Evolutionary conservation across 2,329 filamentous ascomycete species (phyloP), one percentile per base, ranked within the genome.

Genomic region (Lizonia empirigonia): DNA sequence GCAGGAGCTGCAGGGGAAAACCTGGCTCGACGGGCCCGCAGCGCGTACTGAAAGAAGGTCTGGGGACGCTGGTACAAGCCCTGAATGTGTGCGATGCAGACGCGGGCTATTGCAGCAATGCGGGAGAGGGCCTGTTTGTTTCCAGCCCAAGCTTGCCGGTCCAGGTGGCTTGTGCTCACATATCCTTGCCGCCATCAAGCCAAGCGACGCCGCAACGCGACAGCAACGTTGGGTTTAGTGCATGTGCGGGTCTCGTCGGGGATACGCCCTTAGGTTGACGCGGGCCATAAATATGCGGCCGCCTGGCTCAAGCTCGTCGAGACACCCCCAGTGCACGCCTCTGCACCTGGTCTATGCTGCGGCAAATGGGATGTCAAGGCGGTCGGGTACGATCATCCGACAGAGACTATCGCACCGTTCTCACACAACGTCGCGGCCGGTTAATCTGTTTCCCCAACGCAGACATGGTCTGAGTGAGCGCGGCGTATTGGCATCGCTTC

Each of bases 41-140:
- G 67, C 61, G 64, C 62, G 64, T 71, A 72, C 69, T 71, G 67
- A 71, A 59, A 64, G 60, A 51, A 59, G 60, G 61, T 59, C 59
- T 63, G 55, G 65, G 64, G 63, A 61, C 57, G 58, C 54, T 59
- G 60, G 55, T 65, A 64, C 60, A 60, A 61, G 62, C 61, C 64
- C 64, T 65, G 62, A n/a, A 58, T 67, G 64, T 65, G 65, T 65
- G 67, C 65, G 32, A 47, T 64, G 65, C 63, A 63, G 56, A 60
- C 42, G 49, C 67, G 69, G 68, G 62, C 62, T 64, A 64, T 65
- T 68, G 68, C 70, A 70, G 65, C 55, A 51, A 24, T 55, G 63
- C 62, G 62, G 60, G 59, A 62, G 57, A 65, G 62, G 53, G 57
- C 62, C 62, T 63, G 63, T 64, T 64, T 63, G 63, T 64, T 66